Percentiles rank a stretch among this genome's conserved stretches.
Evolutionary conservation across 2,329 filamentous ascomycete species (phyloP).

Genomic region (Leptographium radiaticola): DNA sequence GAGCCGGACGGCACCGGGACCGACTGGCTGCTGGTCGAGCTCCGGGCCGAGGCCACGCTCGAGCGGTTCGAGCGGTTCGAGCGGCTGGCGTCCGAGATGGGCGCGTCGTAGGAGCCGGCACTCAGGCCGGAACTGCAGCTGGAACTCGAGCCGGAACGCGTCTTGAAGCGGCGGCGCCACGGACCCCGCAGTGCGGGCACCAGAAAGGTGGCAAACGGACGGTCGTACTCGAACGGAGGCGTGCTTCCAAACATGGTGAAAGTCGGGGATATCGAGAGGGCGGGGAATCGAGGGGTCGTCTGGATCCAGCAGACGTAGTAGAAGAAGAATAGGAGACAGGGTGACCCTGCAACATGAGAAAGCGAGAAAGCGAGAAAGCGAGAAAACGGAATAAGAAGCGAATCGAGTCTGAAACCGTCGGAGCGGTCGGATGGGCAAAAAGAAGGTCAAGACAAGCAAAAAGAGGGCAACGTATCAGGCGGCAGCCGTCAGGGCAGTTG

Average conservation of each 20-base stretch:
- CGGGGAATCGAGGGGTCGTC: too few relatives aligned
- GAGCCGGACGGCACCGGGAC: constrained; percentile 1
- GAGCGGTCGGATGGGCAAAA: too few relatives aligned
- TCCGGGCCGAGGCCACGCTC: constrained; percentile 1
- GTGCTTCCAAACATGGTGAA: not conserved
- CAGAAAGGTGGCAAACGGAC: constrained; percentile 15
- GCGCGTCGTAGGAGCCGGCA: not conserved
- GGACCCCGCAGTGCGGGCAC: constrained; percentile 15
- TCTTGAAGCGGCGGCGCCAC: constrained; percentile 6
- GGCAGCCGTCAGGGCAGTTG: too few relatives aligned
- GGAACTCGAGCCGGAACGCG: too few relatives aligned
- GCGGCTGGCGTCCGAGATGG: not conserved
- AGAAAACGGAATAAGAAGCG: too few relatives aligned
- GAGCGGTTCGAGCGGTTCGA: not conserved
- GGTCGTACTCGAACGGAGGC: not conserved
- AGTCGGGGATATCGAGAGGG: not conserved
- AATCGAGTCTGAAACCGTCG: too few relatives aligned
- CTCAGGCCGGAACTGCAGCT: not conserved
- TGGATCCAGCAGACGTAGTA: too few relatives aligned
- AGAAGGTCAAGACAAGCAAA: too few relatives aligned
- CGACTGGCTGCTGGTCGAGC: not conserved
- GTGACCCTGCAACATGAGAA: too few relatives aligned
- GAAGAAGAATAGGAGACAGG: too few relatives aligned
- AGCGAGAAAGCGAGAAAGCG: too few relatives aligned
- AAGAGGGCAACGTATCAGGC: too few relatives aligned